Percentiles rank a stretch among this genome's conserved stretches.
Evolutionary conservation across 306 rosid genomes (phyloP).

Genomic region (Morella rubra): DNA sequence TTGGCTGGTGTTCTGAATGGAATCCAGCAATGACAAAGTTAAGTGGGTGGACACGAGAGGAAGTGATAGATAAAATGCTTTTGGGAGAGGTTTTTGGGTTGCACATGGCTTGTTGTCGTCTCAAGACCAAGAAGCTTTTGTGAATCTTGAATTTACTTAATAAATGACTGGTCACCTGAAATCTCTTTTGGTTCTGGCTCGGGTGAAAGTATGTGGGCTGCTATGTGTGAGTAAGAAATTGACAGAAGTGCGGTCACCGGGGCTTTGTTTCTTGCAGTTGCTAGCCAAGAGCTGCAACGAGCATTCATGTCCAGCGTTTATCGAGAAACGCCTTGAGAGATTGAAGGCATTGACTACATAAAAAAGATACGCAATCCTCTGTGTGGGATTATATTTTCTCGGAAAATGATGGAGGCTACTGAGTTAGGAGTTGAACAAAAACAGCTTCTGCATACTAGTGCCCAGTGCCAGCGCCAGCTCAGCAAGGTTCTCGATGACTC

Average conservation of each 20-base stretch:
- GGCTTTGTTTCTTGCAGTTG: constrained; percentile 91
- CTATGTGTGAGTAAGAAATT: constrained; percentile 79
- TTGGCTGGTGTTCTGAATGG: constrained; percentile 99
- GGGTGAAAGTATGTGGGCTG: constrained; percentile 61
- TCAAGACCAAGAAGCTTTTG: constrained; percentile 87
- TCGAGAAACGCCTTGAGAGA: constrained; percentile 83
- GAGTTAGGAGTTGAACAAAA: constrained; percentile 70
- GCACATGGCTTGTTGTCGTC: constrained; percentile 66
- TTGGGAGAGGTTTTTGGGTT: constrained; percentile 88
- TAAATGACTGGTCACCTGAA: constrained; percentile 69
- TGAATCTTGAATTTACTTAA: constrained; percentile 74
- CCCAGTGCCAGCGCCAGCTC: constrained; percentile 83
- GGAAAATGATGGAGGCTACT: constrained; percentile 70
- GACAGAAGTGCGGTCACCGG: constrained; percentile 71
- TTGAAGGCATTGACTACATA: constrained; percentile 63
- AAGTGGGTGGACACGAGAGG: constrained; percentile 91
- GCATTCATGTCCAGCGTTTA: constrained; percentile 81
- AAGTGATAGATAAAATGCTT: constrained; percentile 88
- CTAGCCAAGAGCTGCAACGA: constrained; percentile 86
- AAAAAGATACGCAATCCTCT: constrained; percentile 72
- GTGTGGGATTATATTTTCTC: constrained; percentile 62
- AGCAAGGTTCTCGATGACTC: constrained; percentile 89
- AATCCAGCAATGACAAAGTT: constrained; percentile 82
- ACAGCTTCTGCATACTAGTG: constrained; percentile 60
- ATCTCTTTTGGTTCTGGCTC: constrained; percentile 63